Evolutionary conservation across 208 protist genomes (phyloP), one percentile per base, ranked within the genome.

Genomic region (Trypanosoma scelopori): DNA sequence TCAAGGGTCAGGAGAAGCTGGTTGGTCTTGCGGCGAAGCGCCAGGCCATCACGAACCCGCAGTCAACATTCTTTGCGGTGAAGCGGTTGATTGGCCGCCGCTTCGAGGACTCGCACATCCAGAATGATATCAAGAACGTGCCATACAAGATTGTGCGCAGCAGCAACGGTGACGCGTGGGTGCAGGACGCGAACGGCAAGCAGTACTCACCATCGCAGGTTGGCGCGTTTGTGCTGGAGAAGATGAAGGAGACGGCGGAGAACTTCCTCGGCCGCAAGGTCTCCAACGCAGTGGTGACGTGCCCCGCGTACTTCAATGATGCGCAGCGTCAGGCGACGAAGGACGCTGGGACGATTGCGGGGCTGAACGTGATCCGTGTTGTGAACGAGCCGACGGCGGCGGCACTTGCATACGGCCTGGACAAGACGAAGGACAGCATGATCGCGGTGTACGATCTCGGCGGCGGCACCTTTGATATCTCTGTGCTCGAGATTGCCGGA

Each of bases 371-470:
- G 6, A 55, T 98, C 27, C 81, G 98, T 45, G 98, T 99, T 66
- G 98, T 99, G 74, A 99, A 99, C 81, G 98, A 99, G 82, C 98
- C 98, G 20, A 98, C 97, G 7, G 98, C 98, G 7, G 97, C 97
- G 20, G 93, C 97, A 32, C 95, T 99, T 69, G 98, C 98, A 0
- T 99, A 99, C 72, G 98, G 97, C 30, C 71, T 99, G 16, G 92
- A 99, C 72, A 97, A 97, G 67, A 55, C 77, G 18, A 69, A 76
- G 52, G 81, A 87, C 43, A 63, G 61, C 37, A 56, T 46, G 50
- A 67, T 27, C 49, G 61, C 61, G 18, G 46, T 50, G 46, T 50
- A 50, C 46, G 46, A 50, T n/a, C 46, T 50, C 75, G 53, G 97
- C 51, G 98, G 97, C 43, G 98, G 97, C 48, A 98, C 95, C 27